phyloP scores from a whole-genome alignment of 306 rosid genomes.

The Cucurbita maxima region DNA sequence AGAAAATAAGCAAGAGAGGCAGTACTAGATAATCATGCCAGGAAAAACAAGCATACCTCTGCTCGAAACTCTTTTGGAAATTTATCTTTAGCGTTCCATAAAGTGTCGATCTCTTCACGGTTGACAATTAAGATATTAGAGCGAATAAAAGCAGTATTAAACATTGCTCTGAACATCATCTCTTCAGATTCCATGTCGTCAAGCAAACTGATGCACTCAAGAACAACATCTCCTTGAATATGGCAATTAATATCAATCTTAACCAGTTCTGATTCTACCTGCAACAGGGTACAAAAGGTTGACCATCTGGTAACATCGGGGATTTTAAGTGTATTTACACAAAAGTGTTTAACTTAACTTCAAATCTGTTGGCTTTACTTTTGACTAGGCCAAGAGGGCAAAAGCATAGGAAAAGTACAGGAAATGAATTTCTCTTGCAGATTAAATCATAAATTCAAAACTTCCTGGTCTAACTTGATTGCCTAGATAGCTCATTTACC shows the following conservation, averaged over 20 bases:
- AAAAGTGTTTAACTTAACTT: not conserved
- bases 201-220: conserved; percentile 59
- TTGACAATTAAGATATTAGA: conserved; percentile 80
- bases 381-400: not conserved
- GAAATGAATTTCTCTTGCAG: not conserved
- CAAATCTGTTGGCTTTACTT: not conserved
- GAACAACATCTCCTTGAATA: conserved; percentile 87
- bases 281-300: conserved; percentile 19
- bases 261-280: conserved; percentile 74
- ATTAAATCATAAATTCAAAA: not conserved
- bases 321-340: not conserved
- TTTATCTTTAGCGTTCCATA: conserved; percentile 67
- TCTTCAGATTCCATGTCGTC: conserved; percentile 46
- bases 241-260: conserved; percentile 78
- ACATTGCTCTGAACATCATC: conserved; percentile 80
- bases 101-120: conserved; percentile 66
- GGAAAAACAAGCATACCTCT: conserved; percentile 46
- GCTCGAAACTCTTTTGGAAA: conserved; percentile 78
- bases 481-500: not conserved
- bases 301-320: not conserved
- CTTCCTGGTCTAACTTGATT: not conserved
- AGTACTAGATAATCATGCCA: conserved; percentile 9
- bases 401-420: not conserved
- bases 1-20: not conserved
- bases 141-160: conserved; percentile 89